Evolutionary conservation across 805 yeast species (phyloP), one percentile per base, ranked within the genome.

Genomic region (Pichia membranifaciens): DNA sequence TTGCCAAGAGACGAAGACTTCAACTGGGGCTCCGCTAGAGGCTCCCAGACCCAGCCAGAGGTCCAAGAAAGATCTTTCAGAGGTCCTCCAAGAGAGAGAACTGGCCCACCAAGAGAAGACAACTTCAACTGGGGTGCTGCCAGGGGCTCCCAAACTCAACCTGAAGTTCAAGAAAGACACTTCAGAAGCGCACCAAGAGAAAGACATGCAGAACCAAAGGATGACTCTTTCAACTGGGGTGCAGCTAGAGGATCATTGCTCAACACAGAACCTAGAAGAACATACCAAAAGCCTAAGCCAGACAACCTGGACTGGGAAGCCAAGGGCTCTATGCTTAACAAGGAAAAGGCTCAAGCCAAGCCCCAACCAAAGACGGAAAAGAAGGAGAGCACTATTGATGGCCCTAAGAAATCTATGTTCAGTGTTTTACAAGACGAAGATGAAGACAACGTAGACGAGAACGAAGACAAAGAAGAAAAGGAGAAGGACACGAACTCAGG

Each of bases 221-320:
- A 42, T 66, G 78, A 78, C 42, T 78, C 78, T 29, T 66, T 80
- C 45, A 87, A 84, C 64, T 81, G 87, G 81, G 69, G 73, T 45
- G 52, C 71, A 9, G 78, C 73, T 45, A 71, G 75, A 69, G 70
- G 61, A 29, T 44, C 56, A 5, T 51, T 48, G 20, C 51, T 48
- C 10, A 54, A 51, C 25, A 51, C 52, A 34, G 54, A 53, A 61
- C 65, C 29, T 73, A 69, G 45, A 66, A 72, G 60, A 12, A 38
- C 51, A 17, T 34, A 18, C 28, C 43, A 51, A 46, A 59, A 54
- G 53, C 60, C 68, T 46, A 59, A 53, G 53, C 60, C 68, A 45
- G 68, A 69, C 28, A 72, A 69, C 38, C 58, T 72, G 41, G 70
- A 68, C 56, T 65, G 74, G 82, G 68, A 73, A 44, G 72, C 68